Base-by-base conservation (phyloP, 2,329 filamentous ascomycete species). In the Exophiala sp. region DNA sequence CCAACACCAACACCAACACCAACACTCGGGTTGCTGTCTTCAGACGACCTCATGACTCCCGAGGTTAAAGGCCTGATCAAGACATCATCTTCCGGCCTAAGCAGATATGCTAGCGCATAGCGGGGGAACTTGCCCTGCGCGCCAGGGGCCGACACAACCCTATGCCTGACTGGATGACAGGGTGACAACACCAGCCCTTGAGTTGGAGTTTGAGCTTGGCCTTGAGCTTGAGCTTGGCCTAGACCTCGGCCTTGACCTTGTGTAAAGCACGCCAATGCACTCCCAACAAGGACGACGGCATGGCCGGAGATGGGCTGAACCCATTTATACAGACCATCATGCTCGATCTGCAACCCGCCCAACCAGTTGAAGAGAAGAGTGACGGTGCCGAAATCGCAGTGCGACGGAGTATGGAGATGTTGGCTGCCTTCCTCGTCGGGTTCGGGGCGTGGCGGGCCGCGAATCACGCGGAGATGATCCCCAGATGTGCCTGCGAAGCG, bases 81-180 rank as follows among this genome's bases (percentile, higher is more conserved):
- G 16, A 43, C 40, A 27, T 71, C 64, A 63, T 76, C 72, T 56
- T 51, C 73, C 2, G 75, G 76, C 57, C 77, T 61, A 22, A 69
- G 65, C 60, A 79, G 79, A 58, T 79, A 79, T 6, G 78, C 76
- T 16, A 80, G 54, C 63, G 75, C 77, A 59, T 73, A 75, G 48
- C 77, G 64, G n/a, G 65, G 68, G 13, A 45, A 53, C 13, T 63
- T 58, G 3, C 61, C 66, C 59, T 79, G 76, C 11, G 62, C 58
- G 0, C 74, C 73, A 0, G 75, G 75, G 27, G 76, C 70, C 21
- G 66, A 64, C 7, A 72, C 71, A 18, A 79, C 75, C 1, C 76
- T 67, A 62, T 79, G 76, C 4, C 14, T 34, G 30, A 34, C 30
- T 13, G 30, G 30, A 34, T 34, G 30, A n/a, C 30, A 34, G 14